Conservation (phyloP, 352 stramenopile genomes). For the Globisporangium spiculum region DNA sequence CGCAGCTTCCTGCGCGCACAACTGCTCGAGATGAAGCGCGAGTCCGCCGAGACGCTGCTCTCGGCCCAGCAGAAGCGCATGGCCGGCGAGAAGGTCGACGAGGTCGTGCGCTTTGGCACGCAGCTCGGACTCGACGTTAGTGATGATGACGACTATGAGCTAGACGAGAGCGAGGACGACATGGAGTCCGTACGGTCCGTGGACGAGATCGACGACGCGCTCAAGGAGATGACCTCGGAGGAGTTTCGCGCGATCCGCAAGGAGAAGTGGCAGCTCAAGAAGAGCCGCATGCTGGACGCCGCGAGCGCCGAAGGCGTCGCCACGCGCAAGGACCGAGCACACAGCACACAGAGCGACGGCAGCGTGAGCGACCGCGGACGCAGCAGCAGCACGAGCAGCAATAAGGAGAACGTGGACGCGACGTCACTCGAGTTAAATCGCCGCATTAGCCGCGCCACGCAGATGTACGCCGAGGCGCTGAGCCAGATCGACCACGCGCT, state of each 20-base stretch:
- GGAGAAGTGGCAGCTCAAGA: constrained; percentile 25
- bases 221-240: constrained; percentile 26
- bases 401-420: constrained; percentile 20
- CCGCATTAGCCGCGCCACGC: constrained; percentile 48
- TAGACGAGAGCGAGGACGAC: constrained; percentile 35
- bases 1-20: constrained; percentile 66
- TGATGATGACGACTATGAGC: constrained; percentile 34
- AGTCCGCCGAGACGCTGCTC: constrained; percentile 55
- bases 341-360: constrained; percentile 16
- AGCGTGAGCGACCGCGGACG: constrained; percentile 6
- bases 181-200: constrained; percentile 27
- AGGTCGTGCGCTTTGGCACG: constrained; percentile 23
- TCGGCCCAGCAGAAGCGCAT: constrained; percentile 42
- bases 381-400: constrained; percentile 9
- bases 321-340: constrained; percentile 20
- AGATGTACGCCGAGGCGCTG: constrained; percentile 58
- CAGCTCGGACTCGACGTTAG: constrained; percentile 24
- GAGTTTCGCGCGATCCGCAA: constrained; percentile 30
- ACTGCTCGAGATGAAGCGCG: constrained; percentile 75
- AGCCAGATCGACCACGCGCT: constrained; percentile 47
- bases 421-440: constrained; percentile 32
- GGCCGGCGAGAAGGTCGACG: constrained; percentile 35
- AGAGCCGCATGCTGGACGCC: constrained; percentile 16
- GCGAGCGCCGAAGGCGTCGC: constrained; percentile 4
- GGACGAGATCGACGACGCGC: constrained; percentile 35